phyloP scores from a whole-genome alignment of 2,329 filamentous ascomycete genomes.

The Cadophora sp. region DNA sequence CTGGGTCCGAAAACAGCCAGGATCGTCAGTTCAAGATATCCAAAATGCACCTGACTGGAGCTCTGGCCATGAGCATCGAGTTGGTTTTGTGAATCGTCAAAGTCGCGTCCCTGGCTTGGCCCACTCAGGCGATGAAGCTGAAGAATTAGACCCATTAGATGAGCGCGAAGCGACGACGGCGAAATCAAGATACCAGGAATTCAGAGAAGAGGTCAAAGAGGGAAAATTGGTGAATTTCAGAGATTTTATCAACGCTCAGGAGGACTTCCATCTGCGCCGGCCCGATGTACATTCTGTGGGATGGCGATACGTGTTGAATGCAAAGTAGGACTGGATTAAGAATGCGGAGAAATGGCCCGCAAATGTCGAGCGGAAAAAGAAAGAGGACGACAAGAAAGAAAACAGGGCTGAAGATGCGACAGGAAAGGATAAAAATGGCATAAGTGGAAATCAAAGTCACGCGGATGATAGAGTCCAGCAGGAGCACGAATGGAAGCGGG shows the following conservation, averaged over 20 bases:
- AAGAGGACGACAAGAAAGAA: constrained; percentile 29
- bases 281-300: constrained; percentile 52
- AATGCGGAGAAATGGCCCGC: constrained; percentile 55
- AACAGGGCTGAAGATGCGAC: not conserved
- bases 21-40: constrained; percentile 13
- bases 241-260: constrained; percentile 44
- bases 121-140: constrained; percentile 18
- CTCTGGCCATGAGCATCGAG: constrained; percentile 21
- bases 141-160: constrained; percentile 9
- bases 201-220: constrained; percentile 15
- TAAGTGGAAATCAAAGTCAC: constrained; percentile 37
- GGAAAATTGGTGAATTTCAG: constrained; percentile 49
- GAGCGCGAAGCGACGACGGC: constrained; percentile 2
- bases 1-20: constrained; percentile 6
- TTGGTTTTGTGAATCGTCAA: constrained; percentile 19
- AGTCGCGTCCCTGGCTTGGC: constrained; percentile 19
- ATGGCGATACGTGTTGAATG: constrained; percentile 57
- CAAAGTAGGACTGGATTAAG: constrained; percentile 57
- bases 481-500: constrained; percentile 29
- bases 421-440: not conserved
- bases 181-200: constrained; percentile 4
- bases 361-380: constrained; percentile 49
- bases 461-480: constrained; percentile 37
- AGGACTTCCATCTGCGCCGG: constrained; percentile 52
- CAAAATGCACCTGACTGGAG: constrained; percentile 22